Conservation (phyloP, 2,329 filamentous ascomycete species). For the Trematosphaeria pertusa region DNA sequence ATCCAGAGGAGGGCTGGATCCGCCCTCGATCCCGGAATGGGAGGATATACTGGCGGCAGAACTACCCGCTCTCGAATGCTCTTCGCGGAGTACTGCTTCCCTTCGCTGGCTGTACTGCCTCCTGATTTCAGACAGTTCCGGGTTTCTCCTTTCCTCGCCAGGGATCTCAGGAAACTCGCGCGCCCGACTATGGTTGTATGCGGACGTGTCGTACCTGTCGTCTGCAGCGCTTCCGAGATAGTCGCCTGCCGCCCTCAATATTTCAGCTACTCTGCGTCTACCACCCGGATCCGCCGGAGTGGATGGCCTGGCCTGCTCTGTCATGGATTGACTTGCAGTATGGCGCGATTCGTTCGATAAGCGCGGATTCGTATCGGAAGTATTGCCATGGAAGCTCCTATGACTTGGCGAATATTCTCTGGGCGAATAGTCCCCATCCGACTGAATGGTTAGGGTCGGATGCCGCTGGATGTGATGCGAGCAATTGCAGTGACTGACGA, state of each 20-base stretch:
- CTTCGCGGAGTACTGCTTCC: constrained; percentile 22
- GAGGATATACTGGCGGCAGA: constrained; percentile 46
- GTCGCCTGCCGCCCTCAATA: constrained; percentile 53
- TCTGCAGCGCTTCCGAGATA: constrained; percentile 58
- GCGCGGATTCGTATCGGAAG: background rate
- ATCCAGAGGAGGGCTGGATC: constrained; percentile 17
- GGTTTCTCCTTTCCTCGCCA: constrained; percentile 59
- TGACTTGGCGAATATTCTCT: constrained; percentile 1
- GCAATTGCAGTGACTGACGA: constrained; percentile 30
- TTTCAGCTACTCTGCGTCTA: constrained; percentile 38
- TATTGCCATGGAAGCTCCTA: background rate
- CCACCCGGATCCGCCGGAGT: constrained; percentile 16
- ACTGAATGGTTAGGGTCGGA: background rate
- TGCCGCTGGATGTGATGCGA: constrained; percentile 7
- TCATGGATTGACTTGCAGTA: constrained; percentile 4
- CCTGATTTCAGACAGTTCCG: constrained; percentile 47
- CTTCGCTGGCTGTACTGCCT: constrained; percentile 49
- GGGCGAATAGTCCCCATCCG: background rate
- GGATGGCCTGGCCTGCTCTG: background rate
- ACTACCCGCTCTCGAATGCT: constrained; percentile 50
- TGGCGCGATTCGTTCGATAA: constrained; percentile 21
- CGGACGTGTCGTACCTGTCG: constrained; percentile 54
- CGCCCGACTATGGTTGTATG: constrained; percentile 56
- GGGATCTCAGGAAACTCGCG: constrained; percentile 64
- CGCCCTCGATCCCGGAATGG: constrained; percentile 27